Evolutionary conservation across 2,329 filamentous ascomycete species (phyloP), one percentile per base, ranked within the genome.

Genomic region (Fusarium circinatum): DNA sequence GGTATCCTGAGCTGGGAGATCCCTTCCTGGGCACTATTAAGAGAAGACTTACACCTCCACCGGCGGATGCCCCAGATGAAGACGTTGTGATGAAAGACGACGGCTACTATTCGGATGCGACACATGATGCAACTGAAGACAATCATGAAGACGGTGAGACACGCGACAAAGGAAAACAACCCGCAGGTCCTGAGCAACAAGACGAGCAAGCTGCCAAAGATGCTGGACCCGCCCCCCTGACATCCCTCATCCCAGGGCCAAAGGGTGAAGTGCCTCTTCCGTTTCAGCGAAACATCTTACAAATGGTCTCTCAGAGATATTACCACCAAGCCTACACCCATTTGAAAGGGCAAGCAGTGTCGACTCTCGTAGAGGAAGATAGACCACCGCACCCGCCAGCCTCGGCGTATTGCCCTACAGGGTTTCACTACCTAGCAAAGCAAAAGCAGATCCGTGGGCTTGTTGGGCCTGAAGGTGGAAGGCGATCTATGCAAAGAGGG

Each of bases 301-400:
- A 48, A 11, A 17, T 36, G 6, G 70, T 65, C 1, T 24, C 64
- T 12, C 56, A 55, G 14, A 62, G 75, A 17, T 52, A 60, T 2
- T 71, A 55, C 15, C 57, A 61, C 2, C 14, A 55, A 12, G 45
- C 44, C 13, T 63, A 36, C 34, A 66, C 30, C 34, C 22, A 8
- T 32, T 28, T 36, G 26, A 17, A 18, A 2, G 73, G 67, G 11
- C 13, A 22, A 12, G 22, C 49, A 15, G 36, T 56, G 8, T 62
- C 45, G 13, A 75, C 74, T n/a, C 36, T 72, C 7, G 42, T 75
- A 10, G 74, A 76, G 38, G 56, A 76, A 41, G 47, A 51, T 2
- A 56, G 73, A 39, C 12, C 15, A 14, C 57, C 66, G 9, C 26
- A 38, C 8, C 38, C 45, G 4, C n/a, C 13, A 20, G 45, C 14